Evolutionary conservation across 192 early-diverging fungal species (phyloP), one percentile per base, ranked within the genome.

Genomic region (Lunasporangiospora selenospora): DNA sequence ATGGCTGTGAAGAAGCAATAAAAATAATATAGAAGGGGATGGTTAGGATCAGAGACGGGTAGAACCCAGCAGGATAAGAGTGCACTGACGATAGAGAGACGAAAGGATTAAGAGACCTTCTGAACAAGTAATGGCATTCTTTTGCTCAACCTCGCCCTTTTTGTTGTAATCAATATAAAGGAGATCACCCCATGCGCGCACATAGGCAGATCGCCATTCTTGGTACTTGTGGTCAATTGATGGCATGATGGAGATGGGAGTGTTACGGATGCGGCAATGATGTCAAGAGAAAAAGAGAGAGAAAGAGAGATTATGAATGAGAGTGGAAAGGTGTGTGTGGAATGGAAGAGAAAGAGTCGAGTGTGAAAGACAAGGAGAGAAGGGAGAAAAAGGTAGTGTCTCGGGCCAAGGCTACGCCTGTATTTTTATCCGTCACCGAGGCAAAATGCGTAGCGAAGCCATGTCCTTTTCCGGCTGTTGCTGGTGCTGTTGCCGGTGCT

Each of bases 161-260:
- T 81, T 80, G 56, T 84, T 84, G 48, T 84, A 84, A 63, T 79
- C 81, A 30, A 84, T 57, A 33, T 84, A 84, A 32, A 67, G 45
- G 18, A 78, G 62, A 26, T 80, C 80, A 19, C 66, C 60, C 69
- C 79, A 84, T 8, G 76, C 38, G 32, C 82, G 76, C 19, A 84
- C 59, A 30, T 84, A 84, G 13, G 19, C 60, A 15, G 53, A 27
- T 45, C 69, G 59, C 69, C 69, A 73, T n/a, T 62, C 48, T n/a
- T 24, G 7, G 43, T 73, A 73, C 37, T 63, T 73, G 52, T 63
- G 53, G 37, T 63, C 54, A 38, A 63, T 46, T 8, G 69, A 58
- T 11, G 69, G 69, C 69, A 73, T 73, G 41, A n/a, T 13, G 21
- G 16, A 43, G 21, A n/a, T 43, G 41, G 5, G 41, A 19, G 16